Base-by-base conservation (phyloP, 73 alveolate species). In the Paramecium primaurelia region DNA sequence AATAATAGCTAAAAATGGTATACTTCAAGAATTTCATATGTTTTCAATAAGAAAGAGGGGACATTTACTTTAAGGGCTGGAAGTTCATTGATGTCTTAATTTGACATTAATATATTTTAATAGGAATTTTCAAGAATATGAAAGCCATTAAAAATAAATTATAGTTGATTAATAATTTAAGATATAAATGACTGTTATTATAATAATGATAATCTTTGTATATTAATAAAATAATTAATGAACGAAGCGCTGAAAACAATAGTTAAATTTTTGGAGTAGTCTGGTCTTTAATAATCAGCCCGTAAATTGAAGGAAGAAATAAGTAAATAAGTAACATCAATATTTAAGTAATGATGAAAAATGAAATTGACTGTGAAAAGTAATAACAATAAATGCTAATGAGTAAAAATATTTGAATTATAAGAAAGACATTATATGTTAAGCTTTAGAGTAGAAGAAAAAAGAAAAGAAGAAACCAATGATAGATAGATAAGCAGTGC, bases 11-110 rank as follows among this genome's bases (percentile, higher is more conserved):
- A 16, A 54, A 54, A 54, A 54, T 18, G 69, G 36, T 54, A 26
- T 80, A 80, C 91, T 49, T 80, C 91, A 0, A 80, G 58, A 26
- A 80, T 80, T 42, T 80, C 91, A 47, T 80, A 80, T 32, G 91
- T 80, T 80, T 80, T 80, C 30, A 80, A 18, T 11, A 80, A 64
- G 45, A 80, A 80, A 44, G 91, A 80, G 37, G 91, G 91, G 49
- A 80, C 91, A 80, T 80, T 80, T 22, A 80, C 73, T 80, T 80
- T 80, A 7, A 80, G 40, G 16, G 75, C 30, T 4, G 91, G 91
- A 40, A 80, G 73, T 42, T 47, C 91, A 36, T 49, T 47, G 49
- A 80, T 9, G 37, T 80, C 91, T 49, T 80, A 80, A 80, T 80
- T 80, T 22, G 91, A 80, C 91, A 80, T 80, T 25, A 45, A 44